These are phyloP conservation scores for Santalum album DNA, from an alignment of 164 flowering plant species.

Conservation along the genomic window DNA sequence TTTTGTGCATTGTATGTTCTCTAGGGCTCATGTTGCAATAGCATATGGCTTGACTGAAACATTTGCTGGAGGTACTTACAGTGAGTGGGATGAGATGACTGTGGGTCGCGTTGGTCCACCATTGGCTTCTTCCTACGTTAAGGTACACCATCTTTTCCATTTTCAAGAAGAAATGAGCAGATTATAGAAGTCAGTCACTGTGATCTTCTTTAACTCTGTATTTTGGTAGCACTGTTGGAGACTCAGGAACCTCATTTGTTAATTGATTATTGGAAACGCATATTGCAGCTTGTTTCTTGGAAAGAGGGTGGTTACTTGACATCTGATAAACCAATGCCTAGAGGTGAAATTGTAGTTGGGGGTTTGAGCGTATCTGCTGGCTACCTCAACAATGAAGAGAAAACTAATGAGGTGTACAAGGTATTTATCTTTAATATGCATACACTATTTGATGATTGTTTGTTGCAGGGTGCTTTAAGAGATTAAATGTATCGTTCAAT, in stretches of 20 bases:
- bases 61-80: constrained; percentile 77
- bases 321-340: constrained; percentile 85
- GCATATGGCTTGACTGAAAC: constrained; percentile 97
- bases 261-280: constrained; percentile 2
- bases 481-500: not conserved
- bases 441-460: too few relatives aligned
- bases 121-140: constrained; percentile 74
- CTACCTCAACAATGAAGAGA: constrained; percentile 68
- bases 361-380: constrained; percentile 73
- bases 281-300: constrained; percentile 81
- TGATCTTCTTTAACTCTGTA: too few relatives aligned
- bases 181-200: too few relatives aligned
- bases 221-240: too few relatives aligned
- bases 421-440: constrained; percentile 36
- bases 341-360: constrained; percentile 86
- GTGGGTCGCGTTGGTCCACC: constrained; percentile 99
- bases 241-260: too few relatives aligned
- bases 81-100: constrained; percentile 68
- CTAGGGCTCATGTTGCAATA: constrained; percentile 79
- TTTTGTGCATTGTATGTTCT: constrained; percentile 3
- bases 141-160: constrained; percentile 32
- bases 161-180: not conserved
- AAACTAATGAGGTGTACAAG: constrained; percentile 86
- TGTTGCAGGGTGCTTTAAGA: not conserved
- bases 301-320: constrained; percentile 79